A percentile compares a stretch with the other conserved stretches of the same genome.
Evolutionary conservation across 306 rosid genomes (phyloP).

Genomic region (Vachellia pachyceras): DNA sequence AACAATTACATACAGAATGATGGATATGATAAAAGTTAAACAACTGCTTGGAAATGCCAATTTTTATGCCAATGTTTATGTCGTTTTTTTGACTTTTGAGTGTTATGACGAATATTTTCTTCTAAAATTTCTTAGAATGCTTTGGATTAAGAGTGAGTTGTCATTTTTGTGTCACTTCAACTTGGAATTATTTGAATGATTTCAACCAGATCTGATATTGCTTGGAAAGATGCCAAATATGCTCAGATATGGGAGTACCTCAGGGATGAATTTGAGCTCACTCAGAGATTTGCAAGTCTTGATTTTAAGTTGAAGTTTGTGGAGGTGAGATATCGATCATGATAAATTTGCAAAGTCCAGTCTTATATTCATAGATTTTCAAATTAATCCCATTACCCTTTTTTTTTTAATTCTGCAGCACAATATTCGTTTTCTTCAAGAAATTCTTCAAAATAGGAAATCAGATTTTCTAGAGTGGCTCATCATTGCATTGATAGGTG

Average conservation of each 20-base stretch:
- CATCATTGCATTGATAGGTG: slow-evolving; percentile 92
- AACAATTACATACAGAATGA: not conserved
- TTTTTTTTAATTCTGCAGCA: slow-evolving; percentile 58
- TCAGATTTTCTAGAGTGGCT: slow-evolving; percentile 97
- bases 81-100: not conserved
- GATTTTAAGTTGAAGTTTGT: slow-evolving; percentile 98
- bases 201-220: slow-evolving; percentile 89
- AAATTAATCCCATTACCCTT: not conserved
- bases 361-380: not conserved
- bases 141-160: not conserved
- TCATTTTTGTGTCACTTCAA: not conserved
- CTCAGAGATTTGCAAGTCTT: slow-evolving; percentile 94
- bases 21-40: no score
- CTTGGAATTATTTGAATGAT: slow-evolving; percentile 12
- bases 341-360: not conserved
- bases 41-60: no score
- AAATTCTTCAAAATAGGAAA: slow-evolving; percentile 94
- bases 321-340: slow-evolving; percentile 60
- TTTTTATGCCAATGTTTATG: not conserved
- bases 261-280: slow-evolving; percentile 90
- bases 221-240: slow-evolving; percentile 99
- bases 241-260: slow-evolving; percentile 99
- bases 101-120: no score
- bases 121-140: not conserved
- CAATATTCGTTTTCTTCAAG: slow-evolving; percentile 96